These are phyloP conservation scores for Tetracentron sinense DNA, from an alignment of 164 flowering plant genomes.

Conservation along the genomic window DNA sequence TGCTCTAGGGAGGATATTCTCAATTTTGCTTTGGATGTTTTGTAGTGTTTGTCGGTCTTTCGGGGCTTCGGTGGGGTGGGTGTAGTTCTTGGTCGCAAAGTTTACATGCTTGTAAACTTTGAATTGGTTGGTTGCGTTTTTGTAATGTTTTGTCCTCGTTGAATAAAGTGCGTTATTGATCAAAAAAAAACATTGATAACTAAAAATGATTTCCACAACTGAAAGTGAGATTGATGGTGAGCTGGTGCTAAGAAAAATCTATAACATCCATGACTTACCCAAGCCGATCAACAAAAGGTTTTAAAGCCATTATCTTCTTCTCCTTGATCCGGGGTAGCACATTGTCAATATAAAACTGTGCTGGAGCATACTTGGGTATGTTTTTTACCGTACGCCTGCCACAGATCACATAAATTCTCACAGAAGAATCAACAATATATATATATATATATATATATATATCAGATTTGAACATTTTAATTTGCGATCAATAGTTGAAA, in stretches of 20 bases:
- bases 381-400: constrained; percentile 91
- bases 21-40: no score
- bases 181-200: no score
- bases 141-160: no score
- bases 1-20: no score
- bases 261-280: constrained; percentile 59
- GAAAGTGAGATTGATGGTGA: background rate
- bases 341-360: constrained; percentile 95
- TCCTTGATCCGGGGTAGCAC: constrained; percentile 94
- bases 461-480: background rate
- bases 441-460: no score
- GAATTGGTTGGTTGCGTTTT: no score
- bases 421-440: background rate
- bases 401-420: constrained; percentile 7
- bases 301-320: constrained; percentile 98
- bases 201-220: no score
- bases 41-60: no score
- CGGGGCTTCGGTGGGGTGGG: no score
- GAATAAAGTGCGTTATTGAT: no score
- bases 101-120: no score
- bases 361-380: constrained; percentile 97
- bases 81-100: no score
- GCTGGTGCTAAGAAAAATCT: background rate
- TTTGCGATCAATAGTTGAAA: background rate
- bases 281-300: constrained; percentile 96